Percentiles rank a stretch among this genome's conserved stretches.
These are phyloP conservation scores for Fusarium subtropicale DNA, from an alignment of 2,329 filamentous ascomycete genomes.

Conservation along the genomic window DNA sequence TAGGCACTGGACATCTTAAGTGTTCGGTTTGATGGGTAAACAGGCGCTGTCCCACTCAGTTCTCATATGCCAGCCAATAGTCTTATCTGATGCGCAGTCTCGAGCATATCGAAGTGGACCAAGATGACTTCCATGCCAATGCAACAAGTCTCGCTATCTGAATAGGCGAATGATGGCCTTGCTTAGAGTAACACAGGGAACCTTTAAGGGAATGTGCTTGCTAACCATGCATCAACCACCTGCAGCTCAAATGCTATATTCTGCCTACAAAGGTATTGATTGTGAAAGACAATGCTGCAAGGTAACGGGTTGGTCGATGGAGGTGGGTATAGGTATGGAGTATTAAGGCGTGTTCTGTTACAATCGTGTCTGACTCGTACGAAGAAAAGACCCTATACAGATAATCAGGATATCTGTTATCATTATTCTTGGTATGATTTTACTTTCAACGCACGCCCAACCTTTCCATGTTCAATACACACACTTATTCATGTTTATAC, in stretches of 20 bases:
- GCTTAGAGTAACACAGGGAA: background rate
- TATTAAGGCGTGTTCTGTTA: background rate
- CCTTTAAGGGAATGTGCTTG: background rate
- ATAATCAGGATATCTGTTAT: background rate
- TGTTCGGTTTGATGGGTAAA: slow-evolving; percentile 2
- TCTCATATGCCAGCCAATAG: slow-evolving; percentile 38
- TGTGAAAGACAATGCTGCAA: background rate
- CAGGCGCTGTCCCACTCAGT: slow-evolving; percentile 34
- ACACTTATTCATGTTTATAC: background rate
- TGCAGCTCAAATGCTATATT: background rate
- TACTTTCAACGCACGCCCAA: background rate
- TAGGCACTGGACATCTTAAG: slow-evolving; percentile 15
- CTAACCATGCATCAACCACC: background rate
- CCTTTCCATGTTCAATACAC: background rate
- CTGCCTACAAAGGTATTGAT: background rate
- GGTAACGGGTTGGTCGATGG: background rate
- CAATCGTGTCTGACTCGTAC: background rate
- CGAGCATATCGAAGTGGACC: slow-evolving; percentile 20
- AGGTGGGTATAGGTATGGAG: background rate
- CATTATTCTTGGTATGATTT: background rate
- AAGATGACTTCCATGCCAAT: background rate
- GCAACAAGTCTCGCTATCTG: background rate
- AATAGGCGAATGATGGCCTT: background rate
- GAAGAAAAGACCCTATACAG: background rate
- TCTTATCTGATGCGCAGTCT: slow-evolving; percentile 7